phyloP scores from a whole-genome alignment of 345 rosid genomes.

The Carallia pectinifolia region DNA sequence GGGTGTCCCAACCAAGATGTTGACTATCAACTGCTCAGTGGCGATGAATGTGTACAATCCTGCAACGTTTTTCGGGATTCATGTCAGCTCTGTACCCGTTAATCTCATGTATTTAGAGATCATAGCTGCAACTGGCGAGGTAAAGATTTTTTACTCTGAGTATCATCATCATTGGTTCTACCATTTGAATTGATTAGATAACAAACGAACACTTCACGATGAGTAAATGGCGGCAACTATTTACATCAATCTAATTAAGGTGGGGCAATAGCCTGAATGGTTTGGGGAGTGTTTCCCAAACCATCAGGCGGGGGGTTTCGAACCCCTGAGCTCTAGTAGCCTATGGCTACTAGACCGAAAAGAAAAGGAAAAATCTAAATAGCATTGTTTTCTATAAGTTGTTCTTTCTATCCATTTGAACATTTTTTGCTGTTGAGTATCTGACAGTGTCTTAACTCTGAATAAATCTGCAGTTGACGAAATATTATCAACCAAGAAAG shows the following conservation, averaged over 20 bases:
- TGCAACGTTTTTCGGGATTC: constrained; percentile 21
- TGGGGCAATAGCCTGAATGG: too few species aligned
- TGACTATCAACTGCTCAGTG: constrained; percentile 19
- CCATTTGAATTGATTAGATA: background rate
- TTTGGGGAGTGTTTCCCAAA: too few species aligned
- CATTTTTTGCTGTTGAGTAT: too few species aligned
- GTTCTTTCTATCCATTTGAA: too few species aligned
- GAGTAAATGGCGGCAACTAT: too few species aligned
- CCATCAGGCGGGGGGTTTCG: too few species aligned
- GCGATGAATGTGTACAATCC: constrained; percentile 22
- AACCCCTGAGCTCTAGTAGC: too few species aligned
- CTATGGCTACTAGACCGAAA: too few species aligned
- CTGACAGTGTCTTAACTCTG: too few species aligned
- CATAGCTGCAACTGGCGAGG: constrained; percentile 22
- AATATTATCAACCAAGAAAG: constrained; percentile 22
- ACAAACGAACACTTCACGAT: background rate
- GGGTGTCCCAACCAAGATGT: constrained; percentile 24
- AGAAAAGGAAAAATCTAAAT: too few species aligned
- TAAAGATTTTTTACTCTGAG: background rate
- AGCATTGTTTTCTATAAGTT: too few species aligned
- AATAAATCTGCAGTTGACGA: constrained; percentile 19
- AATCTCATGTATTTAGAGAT: constrained; percentile 20
- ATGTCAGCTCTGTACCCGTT: constrained; percentile 19
- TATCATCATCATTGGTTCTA: background rate
- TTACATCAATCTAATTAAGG: too few species aligned